Evolutionary conservation across 495 filamentous ascomycete genomes (phyloP).

Genomic region (Xylaria flabelliformis): DNA sequence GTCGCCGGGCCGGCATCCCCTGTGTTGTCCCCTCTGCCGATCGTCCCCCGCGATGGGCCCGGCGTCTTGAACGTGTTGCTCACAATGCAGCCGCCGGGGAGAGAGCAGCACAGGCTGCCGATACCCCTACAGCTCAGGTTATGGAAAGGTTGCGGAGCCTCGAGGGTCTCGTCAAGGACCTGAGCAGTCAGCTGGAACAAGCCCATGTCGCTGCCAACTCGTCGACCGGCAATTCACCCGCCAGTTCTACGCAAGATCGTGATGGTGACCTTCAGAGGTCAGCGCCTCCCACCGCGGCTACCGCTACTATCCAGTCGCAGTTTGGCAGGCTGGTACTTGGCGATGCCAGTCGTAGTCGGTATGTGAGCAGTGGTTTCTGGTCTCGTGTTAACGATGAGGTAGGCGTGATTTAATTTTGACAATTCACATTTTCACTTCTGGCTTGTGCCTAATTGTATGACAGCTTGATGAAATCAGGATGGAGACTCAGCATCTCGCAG

Average conservation of each 20-base stretch:
- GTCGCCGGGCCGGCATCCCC: conserved; percentile 61
- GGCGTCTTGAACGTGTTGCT: conserved; percentile 48
- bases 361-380: conserved; percentile 62
- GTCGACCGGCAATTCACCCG: conserved; percentile 29
- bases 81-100: conserved; percentile 31
- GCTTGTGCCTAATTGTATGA: conserved; percentile 29
- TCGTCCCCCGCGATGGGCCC: conserved; percentile 59
- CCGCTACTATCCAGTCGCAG: conserved; percentile 37
- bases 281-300: conserved; percentile 17
- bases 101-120: conserved; percentile 25
- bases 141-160: conserved; percentile 60
- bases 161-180: conserved; percentile 62
- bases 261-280: conserved; percentile 21
- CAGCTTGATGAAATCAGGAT: conserved; percentile 55
- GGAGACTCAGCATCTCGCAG: conserved; percentile 41
- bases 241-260: conserved; percentile 32
- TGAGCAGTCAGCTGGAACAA: conserved; percentile 59
- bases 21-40: conserved; percentile 59
- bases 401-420: conserved; percentile 24
- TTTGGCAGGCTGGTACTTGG: conserved; percentile 54
- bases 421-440: conserved; percentile 13
- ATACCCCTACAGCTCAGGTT: conserved; percentile 43
- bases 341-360: conserved; percentile 51
- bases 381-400: conserved; percentile 62
- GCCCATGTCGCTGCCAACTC: conserved; percentile 34